A percentile compares a stretch with the other conserved stretches of the same genome.
phyloP scores from a whole-genome alignment of 768 basidiomycete species.

The Trametes villosa region DNA sequence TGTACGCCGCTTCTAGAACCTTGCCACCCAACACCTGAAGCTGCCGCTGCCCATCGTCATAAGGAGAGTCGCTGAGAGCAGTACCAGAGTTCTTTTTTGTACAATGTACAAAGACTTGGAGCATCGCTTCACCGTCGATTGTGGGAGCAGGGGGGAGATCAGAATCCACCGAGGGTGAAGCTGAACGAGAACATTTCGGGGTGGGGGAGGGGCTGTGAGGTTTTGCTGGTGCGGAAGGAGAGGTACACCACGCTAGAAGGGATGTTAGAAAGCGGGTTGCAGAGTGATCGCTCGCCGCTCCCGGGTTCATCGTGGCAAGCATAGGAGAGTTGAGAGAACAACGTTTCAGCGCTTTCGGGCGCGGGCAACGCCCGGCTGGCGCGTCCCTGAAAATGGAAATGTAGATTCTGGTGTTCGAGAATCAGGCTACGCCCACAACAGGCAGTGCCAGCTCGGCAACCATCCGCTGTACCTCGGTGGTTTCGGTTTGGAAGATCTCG shows the following conservation, averaged over 20 bases:
- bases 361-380: not conserved
- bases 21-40: slow-evolving; percentile 60
- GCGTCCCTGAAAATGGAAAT: too few relatives aligned
- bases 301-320: slow-evolving; percentile 8
- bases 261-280: slow-evolving; percentile 13
- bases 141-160: slow-evolving; percentile 53
- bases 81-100: slow-evolving; percentile 52
- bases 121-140: slow-evolving; percentile 55
- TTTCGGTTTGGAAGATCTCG: slow-evolving; percentile 27
- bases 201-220: slow-evolving; percentile 21
- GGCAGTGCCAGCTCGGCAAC: slow-evolving; percentile 23
- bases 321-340: not conserved
- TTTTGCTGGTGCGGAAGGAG: slow-evolving; percentile 24
- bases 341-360: slow-evolving; percentile 1
- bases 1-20: slow-evolving; percentile 56
- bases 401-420: too few relatives aligned
- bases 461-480: slow-evolving; percentile 22
- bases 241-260: slow-evolving; percentile 27
- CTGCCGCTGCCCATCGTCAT: slow-evolving; percentile 63
- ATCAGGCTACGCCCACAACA: slow-evolving; percentile 29
- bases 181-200: slow-evolving; percentile 44
- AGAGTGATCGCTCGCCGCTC: not conserved
- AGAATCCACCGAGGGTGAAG: slow-evolving; percentile 27
- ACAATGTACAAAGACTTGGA: slow-evolving; percentile 73
- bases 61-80: slow-evolving; percentile 40